A percentile compares a stretch with the other conserved stretches of the same genome.
Conservation (phyloP, 192 early-diverging fungal species). For the Pilobolus umbonatus region DNA sequence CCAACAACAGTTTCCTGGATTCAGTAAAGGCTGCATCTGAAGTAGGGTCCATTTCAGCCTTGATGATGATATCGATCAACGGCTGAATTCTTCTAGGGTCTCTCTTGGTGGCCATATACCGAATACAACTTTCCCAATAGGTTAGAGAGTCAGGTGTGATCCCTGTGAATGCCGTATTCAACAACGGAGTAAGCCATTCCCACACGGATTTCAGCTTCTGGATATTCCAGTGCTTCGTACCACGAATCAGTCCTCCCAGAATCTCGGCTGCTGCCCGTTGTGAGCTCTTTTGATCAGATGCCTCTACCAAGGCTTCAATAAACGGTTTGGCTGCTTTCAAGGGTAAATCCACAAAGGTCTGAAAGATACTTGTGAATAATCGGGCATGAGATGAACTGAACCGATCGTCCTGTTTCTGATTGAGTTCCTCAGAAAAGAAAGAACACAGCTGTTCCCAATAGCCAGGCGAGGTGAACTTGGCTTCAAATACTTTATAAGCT, state of each 20-base stretch:
- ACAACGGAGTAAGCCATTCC: slow-evolving; percentile 61
- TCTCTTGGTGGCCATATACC: slow-evolving; percentile 48
- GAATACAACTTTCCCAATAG: slow-evolving; percentile 73
- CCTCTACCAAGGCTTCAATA: slow-evolving; percentile 44
- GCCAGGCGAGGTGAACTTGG: slow-evolving; percentile 42
- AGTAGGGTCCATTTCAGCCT: slow-evolving; percentile 60
- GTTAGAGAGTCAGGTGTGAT: slow-evolving; percentile 69
- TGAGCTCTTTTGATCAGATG: slow-evolving; percentile 64
- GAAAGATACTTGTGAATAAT: slow-evolving; percentile 68
- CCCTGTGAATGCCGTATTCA: slow-evolving; percentile 55
- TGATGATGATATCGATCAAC: slow-evolving; percentile 63
- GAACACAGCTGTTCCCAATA: slow-evolving; percentile 68
- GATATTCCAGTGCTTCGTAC: slow-evolving; percentile 81
- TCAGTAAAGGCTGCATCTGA: slow-evolving; percentile 83
- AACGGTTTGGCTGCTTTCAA: slow-evolving; percentile 52
- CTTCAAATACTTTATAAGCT: slow-evolving; percentile 50
- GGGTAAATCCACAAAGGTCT: slow-evolving; percentile 48
- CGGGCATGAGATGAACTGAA: slow-evolving; percentile 60
- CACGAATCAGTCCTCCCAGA: slow-evolving; percentile 75
- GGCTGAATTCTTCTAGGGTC: slow-evolving; percentile 81
- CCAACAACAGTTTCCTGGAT: slow-evolving; percentile 71
- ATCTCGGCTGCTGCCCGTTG: slow-evolving; percentile 83
- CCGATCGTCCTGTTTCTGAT: slow-evolving; percentile 52
- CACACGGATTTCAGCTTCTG: slow-evolving; percentile 52
- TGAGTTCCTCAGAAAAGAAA: slow-evolving; percentile 67